Evolutionary conservation across 2,329 filamentous ascomycete species (phyloP), one percentile per base, ranked within the genome.

Genomic region (Chrysosporium queenslandicum): DNA sequence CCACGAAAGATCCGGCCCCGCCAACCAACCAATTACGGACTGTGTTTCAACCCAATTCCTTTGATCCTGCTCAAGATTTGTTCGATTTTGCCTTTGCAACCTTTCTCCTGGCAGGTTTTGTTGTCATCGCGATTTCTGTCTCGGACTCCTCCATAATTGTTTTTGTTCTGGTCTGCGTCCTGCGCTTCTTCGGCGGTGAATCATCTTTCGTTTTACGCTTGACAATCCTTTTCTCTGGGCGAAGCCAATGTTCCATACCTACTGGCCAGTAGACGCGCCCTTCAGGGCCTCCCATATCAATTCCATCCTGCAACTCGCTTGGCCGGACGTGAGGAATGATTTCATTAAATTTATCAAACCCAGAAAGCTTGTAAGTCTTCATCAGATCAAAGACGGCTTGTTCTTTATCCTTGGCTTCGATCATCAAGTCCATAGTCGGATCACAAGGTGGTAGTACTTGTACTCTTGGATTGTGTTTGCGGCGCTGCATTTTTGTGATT

Each of bases 371-470:
- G 66, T 89, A 94, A 0, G 77, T 89, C 20, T 85, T 79, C 89
- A 96, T 96, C 16, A 97, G 76, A 58, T 94, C 88, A 61, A 97
- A 94, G 0, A 96, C 88, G 0, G 91, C 89, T 67, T 97, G 91
- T 66, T 97, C 91, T 68, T 97, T 97, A 64, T 96, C 91, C 66
- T 97, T 97, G 45, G 91, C 91, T 71, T 97, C 91, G 55, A 97
- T 96, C 91, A 97, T 97, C n/a, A 97, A 74, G 63, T 96, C 91
- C 85, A 94, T 92, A 29, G 85, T 82, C 0, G 80, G 73, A 3
- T 82, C 76, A 61, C 91, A 96, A 0, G 91, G 90, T 0, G 91
- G 91, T 0, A 97, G 69, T 0, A 82, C 86, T 58, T 77, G 77
- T 1, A 94, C 88, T 7, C 91, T 79, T 0, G 87, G 77, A 32